A percentile compares a stretch with the other conserved stretches of the same genome.
These are phyloP conservation scores for Rhodotorula sp. DNA, from an alignment of 1,284 basidiomycete species.

Conservation along the genomic window DNA sequence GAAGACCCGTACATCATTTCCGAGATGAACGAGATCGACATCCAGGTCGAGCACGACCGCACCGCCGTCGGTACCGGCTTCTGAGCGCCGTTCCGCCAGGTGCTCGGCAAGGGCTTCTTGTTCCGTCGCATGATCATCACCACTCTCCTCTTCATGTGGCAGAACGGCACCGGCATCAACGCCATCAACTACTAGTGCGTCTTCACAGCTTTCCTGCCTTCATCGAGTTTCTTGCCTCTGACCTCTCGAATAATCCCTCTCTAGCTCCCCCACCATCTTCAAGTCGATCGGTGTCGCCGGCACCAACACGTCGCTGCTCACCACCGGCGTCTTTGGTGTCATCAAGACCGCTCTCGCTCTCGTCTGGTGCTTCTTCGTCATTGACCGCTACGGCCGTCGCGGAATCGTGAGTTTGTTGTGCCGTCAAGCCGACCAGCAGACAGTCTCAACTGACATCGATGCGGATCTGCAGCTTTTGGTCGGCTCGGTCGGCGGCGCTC, in stretches of 20 bases:
- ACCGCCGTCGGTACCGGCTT: slow-evolving; percentile 31
- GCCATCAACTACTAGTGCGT: slow-evolving; percentile 12
- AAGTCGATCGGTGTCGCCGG: slow-evolving; percentile 60
- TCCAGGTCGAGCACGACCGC: slow-evolving; percentile 35
- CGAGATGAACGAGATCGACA: slow-evolving; percentile 37
- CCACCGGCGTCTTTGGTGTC: slow-evolving; percentile 56
- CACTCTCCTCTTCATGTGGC: slow-evolving; percentile 46
- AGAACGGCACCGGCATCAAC: slow-evolving; percentile 42
- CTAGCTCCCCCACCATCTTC: slow-evolving; percentile 58
- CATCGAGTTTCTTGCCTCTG: no score
- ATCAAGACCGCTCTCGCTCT: slow-evolving; percentile 50
- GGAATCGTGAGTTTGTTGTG: slow-evolving; percentile 39
- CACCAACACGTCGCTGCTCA: slow-evolving; percentile 53
- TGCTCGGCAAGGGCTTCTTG: slow-evolving; percentile 29
- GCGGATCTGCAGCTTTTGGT: slow-evolving; percentile 47
- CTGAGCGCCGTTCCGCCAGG: slow-evolving; percentile 32
- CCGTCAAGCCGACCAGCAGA: background rate
- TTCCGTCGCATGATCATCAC: slow-evolving; percentile 44
- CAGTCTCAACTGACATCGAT: background rate
- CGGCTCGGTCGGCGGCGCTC: slow-evolving; percentile 52
- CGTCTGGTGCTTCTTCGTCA: slow-evolving; percentile 48
- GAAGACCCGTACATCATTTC: slow-evolving; percentile 26
- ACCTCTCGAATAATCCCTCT: background rate
- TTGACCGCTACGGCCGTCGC: slow-evolving; percentile 52
- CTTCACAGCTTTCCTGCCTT: no score